These are phyloP conservation scores for Spergularia bocconei DNA, from an alignment of 148 eudicot species.

Conservation along the genomic window DNA sequence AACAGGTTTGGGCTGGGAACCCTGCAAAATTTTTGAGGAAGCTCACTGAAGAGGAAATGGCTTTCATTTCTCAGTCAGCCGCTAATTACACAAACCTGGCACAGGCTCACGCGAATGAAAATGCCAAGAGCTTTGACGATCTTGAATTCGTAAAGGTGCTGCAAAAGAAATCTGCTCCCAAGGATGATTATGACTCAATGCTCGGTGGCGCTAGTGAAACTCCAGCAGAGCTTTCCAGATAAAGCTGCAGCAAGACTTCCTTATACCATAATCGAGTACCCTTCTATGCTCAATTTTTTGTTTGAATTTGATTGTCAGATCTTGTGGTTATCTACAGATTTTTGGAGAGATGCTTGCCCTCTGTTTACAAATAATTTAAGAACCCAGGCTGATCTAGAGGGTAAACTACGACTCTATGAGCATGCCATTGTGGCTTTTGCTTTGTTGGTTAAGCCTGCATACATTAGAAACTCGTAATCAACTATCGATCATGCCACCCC, in stretches of 20 bases:
- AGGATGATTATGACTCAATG: constrained; percentile 70
- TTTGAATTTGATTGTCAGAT: constrained; percentile 10
- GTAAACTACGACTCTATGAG: not conserved
- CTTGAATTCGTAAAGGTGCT: constrained; percentile 70
- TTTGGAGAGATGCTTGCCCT: not conserved
- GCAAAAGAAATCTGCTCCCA: constrained; percentile 61
- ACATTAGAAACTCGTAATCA: not conserved
- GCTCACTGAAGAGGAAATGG: constrained; percentile 81
- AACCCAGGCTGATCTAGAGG: not conserved
- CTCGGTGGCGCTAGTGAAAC: constrained; percentile 55
- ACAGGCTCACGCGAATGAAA: constrained; percentile 78
- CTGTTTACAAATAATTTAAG: not conserved
- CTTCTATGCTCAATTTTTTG: not conserved
- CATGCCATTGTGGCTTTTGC: not conserved
- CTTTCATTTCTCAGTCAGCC: constrained; percentile 82
- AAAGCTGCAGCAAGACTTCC: constrained; percentile 43
- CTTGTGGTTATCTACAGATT: constrained; percentile 8
- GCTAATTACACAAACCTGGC: constrained; percentile 66
- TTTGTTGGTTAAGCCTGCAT: not conserved
- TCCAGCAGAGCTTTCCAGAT: constrained; percentile 62
- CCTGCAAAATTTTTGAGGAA: constrained; percentile 90
- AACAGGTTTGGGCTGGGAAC: constrained; percentile 62
- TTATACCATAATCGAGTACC: not conserved
- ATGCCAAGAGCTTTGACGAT: constrained; percentile 70
- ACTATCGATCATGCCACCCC: not conserved